phyloP scores from a whole-genome alignment of 192 early-diverging fungal species.

The Backusella circina region DNA sequence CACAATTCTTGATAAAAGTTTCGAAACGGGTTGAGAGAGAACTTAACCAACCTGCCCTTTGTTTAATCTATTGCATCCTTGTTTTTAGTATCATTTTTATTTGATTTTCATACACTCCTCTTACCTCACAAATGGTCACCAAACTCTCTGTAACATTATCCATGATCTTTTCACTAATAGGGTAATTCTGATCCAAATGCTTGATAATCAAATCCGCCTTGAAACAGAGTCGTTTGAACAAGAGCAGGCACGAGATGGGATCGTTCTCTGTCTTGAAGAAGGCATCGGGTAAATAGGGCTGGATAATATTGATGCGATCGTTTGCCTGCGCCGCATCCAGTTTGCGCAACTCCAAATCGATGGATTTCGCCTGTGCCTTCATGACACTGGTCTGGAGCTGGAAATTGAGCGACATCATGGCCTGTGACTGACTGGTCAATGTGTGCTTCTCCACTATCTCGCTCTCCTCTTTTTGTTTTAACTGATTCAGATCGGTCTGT shows the following conservation, averaged over 20 bases:
- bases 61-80: constrained; percentile 41
- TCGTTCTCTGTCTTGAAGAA: constrained; percentile 80
- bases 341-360: constrained; percentile 86
- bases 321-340: constrained; percentile 83
- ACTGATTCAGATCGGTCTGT: constrained; percentile 67
- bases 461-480: constrained; percentile 60
- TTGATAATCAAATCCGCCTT: constrained; percentile 73
- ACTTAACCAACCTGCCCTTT: constrained; percentile 62
- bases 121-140: constrained; percentile 48
- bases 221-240: constrained; percentile 78
- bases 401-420: constrained; percentile 76
- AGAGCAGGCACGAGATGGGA: constrained; percentile 64
- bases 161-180: constrained; percentile 55
- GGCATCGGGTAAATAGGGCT: constrained; percentile 79
- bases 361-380: constrained; percentile 84
- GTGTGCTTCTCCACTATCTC: constrained; percentile 50
- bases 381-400: constrained; percentile 75
- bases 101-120: not conserved
- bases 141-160: constrained; percentile 48
- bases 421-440: constrained; percentile 67
- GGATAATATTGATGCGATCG: constrained; percentile 58
- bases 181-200: constrained; percentile 60
- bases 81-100: too few relatives aligned
- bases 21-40: constrained; percentile 65
- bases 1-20: constrained; percentile 59